Conservation (phyloP, 352 stramenopile genomes). For the Phytophthora ramorum region DNA sequence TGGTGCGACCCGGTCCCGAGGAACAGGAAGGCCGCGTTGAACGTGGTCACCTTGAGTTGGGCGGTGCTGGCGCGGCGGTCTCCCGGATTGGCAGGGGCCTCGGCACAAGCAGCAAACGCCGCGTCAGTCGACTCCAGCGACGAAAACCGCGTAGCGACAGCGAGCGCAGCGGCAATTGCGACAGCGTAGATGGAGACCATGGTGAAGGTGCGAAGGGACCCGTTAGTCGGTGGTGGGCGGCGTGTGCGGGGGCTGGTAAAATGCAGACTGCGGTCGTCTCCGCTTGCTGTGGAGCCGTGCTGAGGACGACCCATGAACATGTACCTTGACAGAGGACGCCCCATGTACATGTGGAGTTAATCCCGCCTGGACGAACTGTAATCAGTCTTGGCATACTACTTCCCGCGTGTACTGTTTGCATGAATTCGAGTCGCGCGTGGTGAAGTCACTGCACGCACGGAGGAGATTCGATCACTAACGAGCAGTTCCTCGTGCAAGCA, state of each 20-base stretch:
- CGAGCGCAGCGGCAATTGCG: slow-evolving; percentile 18
- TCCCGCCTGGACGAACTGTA: slow-evolving; percentile 2
- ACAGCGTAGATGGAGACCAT: slow-evolving; percentile 48
- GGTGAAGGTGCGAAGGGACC: slow-evolving; percentile 11
- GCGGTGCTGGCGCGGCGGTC: slow-evolving; percentile 57
- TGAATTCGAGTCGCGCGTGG: slow-evolving; percentile 8
- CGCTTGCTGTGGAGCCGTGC: background rate
- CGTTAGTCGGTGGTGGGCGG: background rate
- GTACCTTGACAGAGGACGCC: slow-evolving; percentile 3
- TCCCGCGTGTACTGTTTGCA: slow-evolving; percentile 31
- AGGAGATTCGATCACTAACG: slow-evolving; percentile 34
- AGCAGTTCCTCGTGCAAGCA: slow-evolving; percentile 20
- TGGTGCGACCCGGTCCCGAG: slow-evolving; percentile 45
- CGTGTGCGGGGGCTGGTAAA: slow-evolving; percentile 24
- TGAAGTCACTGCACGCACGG: background rate
- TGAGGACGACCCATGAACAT: no score
- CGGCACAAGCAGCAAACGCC: slow-evolving; percentile 51
- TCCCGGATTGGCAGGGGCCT: slow-evolving; percentile 43
- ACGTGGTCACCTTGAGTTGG: slow-evolving; percentile 71
- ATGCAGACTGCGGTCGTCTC: slow-evolving; percentile 34
- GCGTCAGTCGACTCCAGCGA: slow-evolving; percentile 31
- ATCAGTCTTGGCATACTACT: slow-evolving; percentile 20
- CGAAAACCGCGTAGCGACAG: slow-evolving; percentile 19
- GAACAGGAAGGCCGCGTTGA: slow-evolving; percentile 73
- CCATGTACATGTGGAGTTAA: slow-evolving; percentile 6